phyloP scores from a whole-genome alignment of 1,284 basidiomycete species.

The Fomitopsis pinicola region DNA sequence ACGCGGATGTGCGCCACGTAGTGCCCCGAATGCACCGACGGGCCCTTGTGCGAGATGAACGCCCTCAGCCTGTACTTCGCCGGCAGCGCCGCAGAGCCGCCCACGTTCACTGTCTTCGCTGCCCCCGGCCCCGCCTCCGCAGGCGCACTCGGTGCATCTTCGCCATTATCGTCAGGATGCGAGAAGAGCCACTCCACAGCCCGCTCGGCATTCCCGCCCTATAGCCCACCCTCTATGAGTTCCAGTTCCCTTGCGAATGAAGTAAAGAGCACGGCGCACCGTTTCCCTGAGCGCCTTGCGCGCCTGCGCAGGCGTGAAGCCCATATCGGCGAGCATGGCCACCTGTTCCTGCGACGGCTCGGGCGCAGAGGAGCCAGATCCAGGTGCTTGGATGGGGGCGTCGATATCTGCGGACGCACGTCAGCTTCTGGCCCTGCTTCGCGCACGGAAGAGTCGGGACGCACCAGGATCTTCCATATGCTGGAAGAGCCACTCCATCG shows the following conservation, averaged over 20 bases:
- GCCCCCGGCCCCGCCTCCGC: slow-evolving; percentile 18
- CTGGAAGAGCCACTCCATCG: slow-evolving; percentile 94
- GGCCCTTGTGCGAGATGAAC: slow-evolving; percentile 97
- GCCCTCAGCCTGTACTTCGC: slow-evolving; percentile 81
- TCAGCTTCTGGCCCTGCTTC: neutral
- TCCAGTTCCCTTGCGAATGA: neutral
- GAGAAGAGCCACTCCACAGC: slow-evolving; percentile 98
- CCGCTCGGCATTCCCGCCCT: slow-evolving; percentile 76
- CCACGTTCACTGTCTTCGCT: slow-evolving; percentile 22
- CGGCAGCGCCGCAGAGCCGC: slow-evolving; percentile 60
- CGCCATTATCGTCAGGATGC: slow-evolving; percentile 85
- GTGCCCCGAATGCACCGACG: slow-evolving; percentile 92
- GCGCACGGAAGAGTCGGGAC: slow-evolving; percentile 12
- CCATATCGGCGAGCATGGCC: slow-evolving; percentile 84
- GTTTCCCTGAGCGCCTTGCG: slow-evolving; percentile 86
- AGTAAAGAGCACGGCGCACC: slow-evolving; percentile 37
- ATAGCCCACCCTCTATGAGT: neutral
- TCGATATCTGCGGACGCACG: slow-evolving; percentile 71
- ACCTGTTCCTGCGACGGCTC: slow-evolving; percentile 72
- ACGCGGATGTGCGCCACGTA: slow-evolving; percentile 81
- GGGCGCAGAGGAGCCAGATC: slow-evolving; percentile 26
- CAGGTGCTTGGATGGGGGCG: slow-evolving; percentile 55
- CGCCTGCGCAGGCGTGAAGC: slow-evolving; percentile 83
- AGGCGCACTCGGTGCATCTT: slow-evolving; percentile 39
- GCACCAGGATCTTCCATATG: slow-evolving; percentile 94